Evolutionary conservation across 179 eudicot genomes (phyloP), one percentile per base, ranked within the genome.

Genomic region (Spinacia oleracea): DNA sequence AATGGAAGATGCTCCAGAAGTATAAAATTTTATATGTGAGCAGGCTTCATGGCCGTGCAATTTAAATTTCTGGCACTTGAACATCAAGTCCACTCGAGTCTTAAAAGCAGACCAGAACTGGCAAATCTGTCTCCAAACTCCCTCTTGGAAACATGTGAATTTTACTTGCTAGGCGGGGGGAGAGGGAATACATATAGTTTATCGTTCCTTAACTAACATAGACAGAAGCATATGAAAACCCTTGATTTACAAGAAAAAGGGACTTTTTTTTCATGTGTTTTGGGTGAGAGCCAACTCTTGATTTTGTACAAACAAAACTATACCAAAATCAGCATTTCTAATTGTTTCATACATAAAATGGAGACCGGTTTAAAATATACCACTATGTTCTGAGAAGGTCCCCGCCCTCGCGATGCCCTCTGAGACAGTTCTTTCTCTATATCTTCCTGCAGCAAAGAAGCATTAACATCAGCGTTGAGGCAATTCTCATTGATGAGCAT

Each of bases 391-490:
- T 86, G 94, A 84, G 98, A 87, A 73, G 87, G 74, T 21, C 88
- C 89, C 45, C 89, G 81, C 77, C 92, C 92, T 80, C 93, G 89
- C 38, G 92, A 82, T 46, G 85, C 78, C 85, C 89, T 82, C 21
- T 51, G 83, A 72, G 87, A 83, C 40, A 96, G 82, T 84, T 92
- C 99, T 85, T 87, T 93, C 85, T 96, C 99, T 77, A 96, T 82
- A 86, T 96, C 99, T 86, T 96, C 99, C 99, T 96, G 94, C 77
- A 76, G 76, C 23, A 74, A 51, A 40, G 74, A 83, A 72, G 32
- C 75, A 80, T 18, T 40, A 79, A n/a, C 29, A 71, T 77, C 34
- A 69, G 29, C 31, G 23, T 35, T 11, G 16, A 70, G 8, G 21
- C 51, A 43, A 70, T 34, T 5, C 15, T 70, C 53, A 71, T 46